Evolutionary conservation across 441 rosid species (phyloP), one percentile per base, ranked within the genome.

Genomic region (Oxalis stricta): DNA sequence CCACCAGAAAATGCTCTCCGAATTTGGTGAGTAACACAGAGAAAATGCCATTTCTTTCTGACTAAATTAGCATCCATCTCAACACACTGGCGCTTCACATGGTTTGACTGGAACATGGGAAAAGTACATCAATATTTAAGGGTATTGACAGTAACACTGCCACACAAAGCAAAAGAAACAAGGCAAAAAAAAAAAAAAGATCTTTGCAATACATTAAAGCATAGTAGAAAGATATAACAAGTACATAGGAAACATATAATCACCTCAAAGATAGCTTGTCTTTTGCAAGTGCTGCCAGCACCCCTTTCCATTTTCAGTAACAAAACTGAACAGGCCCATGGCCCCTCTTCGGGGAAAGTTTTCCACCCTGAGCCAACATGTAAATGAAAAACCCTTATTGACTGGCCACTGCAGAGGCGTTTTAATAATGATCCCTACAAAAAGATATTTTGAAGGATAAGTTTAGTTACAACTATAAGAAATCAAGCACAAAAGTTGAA

Each of bases 1-100:
- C 97, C 97, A 42, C 95, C 99, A 55, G 97, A 92, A 69, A 92
- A 92, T 23, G 97, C 71, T 75, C 99, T 80, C 60, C 99, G 94
- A 44, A 92, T 75, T 50, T 82, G 79, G 52, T 92, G 97, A 53
- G 95, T 87, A 40, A 92, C 31, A 65, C 97, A 79, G 63, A 92
- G 81, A 69, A 82, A 87, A 63, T 92, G 93, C 99, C 99, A 92
- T 62, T 76, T 92, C 68, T 73, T 80, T 62, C 72, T 70, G 59
- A 63, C 71, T 44, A 87, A 61, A 63, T 72, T 75, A 47, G 77
- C 62, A 19, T 64, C 71, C 65, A 82, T 75, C 53, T 80, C 68
- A 61, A 80, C 70, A 56, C 68, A 67, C 50, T 87, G 94, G 43
- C 76, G 70, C 72, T 78, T 92, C 73, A 75, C 60, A 79, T 87